These are phyloP conservation scores for Paramecium biaurelia DNA, from an alignment of 73 alveolate species.

Conservation along the genomic window DNA sequence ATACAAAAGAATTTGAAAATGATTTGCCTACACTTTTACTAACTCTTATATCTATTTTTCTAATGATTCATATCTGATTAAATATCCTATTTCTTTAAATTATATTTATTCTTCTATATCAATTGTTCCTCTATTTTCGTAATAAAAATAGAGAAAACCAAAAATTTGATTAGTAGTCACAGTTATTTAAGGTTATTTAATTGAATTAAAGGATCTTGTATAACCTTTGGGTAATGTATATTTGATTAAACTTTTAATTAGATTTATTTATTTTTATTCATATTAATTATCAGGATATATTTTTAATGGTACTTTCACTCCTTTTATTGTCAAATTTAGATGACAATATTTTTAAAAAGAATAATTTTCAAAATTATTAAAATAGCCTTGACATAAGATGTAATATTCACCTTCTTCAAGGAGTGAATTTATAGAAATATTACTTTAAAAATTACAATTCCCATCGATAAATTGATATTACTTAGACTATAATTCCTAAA, in stretches of 20 bases:
- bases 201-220: neutral
- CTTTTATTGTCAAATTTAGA: neutral
- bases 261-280: neutral
- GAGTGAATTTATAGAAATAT: neutral
- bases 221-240: neutral
- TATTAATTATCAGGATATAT: neutral
- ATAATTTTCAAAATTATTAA: neutral
- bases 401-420: neutral
- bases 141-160: neutral
- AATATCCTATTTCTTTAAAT: neutral
- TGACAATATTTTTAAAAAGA: neutral
- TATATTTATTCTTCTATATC: neutral
- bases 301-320: neutral
- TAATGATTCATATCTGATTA: neutral
- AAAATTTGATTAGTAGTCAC: neutral
- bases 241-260: neutral
- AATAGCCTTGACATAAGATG: neutral
- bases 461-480: neutral
- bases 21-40: neutral
- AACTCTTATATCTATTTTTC: neutral
- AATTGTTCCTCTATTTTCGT: neutral
- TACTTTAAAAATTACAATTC: neutral
- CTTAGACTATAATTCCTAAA: neutral
- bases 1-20: neutral
- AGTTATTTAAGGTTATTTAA: neutral